A percentile compares a stretch with the other conserved stretches of the same genome.
phyloP scores from a whole-genome alignment of 1,284 basidiomycete species.

The Heterobasidion occidentale region DNA sequence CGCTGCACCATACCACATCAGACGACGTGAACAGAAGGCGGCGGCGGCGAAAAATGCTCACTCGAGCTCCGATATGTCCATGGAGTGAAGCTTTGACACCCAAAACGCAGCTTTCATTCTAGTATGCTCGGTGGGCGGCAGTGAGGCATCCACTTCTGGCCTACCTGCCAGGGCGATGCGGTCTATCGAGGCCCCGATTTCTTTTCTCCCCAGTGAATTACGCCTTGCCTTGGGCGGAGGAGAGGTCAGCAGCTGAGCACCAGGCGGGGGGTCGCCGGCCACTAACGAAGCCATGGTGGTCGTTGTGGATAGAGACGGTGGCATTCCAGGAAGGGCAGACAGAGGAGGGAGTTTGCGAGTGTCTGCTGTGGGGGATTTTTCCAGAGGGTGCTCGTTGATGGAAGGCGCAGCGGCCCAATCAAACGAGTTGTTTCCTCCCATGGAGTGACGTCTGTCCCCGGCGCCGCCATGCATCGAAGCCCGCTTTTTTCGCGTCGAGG shows the following conservation, averaged over 20 bases:
- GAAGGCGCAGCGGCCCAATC: slow-evolving; percentile 7
- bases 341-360: slow-evolving; percentile 13
- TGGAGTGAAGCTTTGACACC: slow-evolving; percentile 51
- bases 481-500: slow-evolving; percentile 11
- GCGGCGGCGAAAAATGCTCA: slow-evolving; percentile 26
- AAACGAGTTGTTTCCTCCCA: slow-evolving; percentile 5
- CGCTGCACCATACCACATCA: slow-evolving; percentile 10
- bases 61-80: slow-evolving; percentile 41
- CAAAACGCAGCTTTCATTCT: slow-evolving; percentile 64
- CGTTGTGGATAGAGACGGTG: slow-evolving; percentile 32
- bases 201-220: slow-evolving; percentile 44
- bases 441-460: slow-evolving; percentile 6
- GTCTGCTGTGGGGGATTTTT: slow-evolving; percentile 12
- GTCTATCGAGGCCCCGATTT: slow-evolving; percentile 55
- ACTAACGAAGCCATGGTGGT: slow-evolving; percentile 46
- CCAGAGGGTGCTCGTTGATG: slow-evolving; percentile 11
- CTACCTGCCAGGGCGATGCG: slow-evolving; percentile 47
- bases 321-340: slow-evolving; percentile 15
- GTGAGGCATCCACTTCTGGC: slow-evolving; percentile 29
- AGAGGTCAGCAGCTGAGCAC: slow-evolving; percentile 17
- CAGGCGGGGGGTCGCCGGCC: slow-evolving; percentile 17
- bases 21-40: slow-evolving; percentile 4
- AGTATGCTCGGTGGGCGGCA: slow-evolving; percentile 41
- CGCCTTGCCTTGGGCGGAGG: slow-evolving; percentile 20
- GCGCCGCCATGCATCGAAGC: slow-evolving; percentile 9